These are phyloP conservation scores for Magnaporthiopsis incrustans DNA, from an alignment of 2,329 filamentous ascomycete genomes.

Conservation along the genomic window DNA sequence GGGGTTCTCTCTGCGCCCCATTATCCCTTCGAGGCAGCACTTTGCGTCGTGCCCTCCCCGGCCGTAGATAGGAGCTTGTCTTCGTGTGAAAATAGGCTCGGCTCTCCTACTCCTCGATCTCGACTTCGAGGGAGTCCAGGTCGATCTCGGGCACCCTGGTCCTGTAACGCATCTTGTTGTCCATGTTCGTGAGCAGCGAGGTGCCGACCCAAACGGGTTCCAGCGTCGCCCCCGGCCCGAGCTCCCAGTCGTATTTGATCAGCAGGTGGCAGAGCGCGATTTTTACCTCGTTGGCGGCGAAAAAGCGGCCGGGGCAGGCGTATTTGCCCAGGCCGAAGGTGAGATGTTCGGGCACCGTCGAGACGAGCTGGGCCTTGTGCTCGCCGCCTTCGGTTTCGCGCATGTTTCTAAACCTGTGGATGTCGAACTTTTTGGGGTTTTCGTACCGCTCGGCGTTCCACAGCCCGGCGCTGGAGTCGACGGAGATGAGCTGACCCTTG, in stretches of 20 bases:
- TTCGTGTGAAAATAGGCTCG: no score
- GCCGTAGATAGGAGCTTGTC: no score
- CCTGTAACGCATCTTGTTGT: background rate
- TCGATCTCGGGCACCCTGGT: background rate
- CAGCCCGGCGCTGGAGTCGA: background rate
- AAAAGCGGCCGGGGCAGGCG: conserved; percentile 41
- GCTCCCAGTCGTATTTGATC: conserved; percentile 25
- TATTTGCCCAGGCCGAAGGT: conserved; percentile 40
- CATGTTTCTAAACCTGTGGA: background rate
- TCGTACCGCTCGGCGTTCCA: background rate
- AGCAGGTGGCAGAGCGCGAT: conserved; percentile 32
- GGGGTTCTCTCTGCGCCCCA: no score
- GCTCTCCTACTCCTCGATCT: background rate
- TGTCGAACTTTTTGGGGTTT: background rate
- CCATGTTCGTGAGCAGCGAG: background rate
- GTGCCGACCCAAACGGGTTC: background rate
- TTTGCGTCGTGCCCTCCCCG: no score
- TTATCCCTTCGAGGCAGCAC: no score
- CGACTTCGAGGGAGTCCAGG: background rate
- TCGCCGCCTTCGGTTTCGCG: background rate
- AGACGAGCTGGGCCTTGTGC: background rate
- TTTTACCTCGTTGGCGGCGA: conserved; percentile 38
- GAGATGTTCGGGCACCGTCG: conserved; percentile 19
- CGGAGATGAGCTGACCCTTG: background rate
- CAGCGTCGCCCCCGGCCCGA: no score